Base-by-base conservation (phyloP, 345 rosid genomes). In the Eucalyptus urophylla region DNA sequence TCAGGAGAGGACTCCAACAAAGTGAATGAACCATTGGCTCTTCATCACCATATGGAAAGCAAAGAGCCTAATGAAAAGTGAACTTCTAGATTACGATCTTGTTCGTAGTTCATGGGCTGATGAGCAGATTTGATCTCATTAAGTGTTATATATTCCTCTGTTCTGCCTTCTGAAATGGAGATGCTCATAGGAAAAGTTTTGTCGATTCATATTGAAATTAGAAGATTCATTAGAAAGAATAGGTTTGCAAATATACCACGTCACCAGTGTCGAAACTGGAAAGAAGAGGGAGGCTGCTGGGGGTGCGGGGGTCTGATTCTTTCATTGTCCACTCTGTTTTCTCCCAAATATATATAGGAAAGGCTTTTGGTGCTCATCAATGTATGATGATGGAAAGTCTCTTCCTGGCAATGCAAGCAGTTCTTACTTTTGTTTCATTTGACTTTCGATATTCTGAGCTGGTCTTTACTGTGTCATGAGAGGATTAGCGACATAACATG, bases 1-100 rank as follows among this genome's bases (percentile, higher is more conserved):
- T 44, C 92, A 92, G 95, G 86, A 86, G 86, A 72, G n/a, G 88
- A 89, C 76, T 86, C 62, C 21, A 56, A 51, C 80, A 53, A 86
- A 76, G 88, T 80, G 56, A 60, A 87, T 54, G 85, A 60, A 69
- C 76, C 85, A 65, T n/a, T 85, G 90, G 83, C 83, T 76, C 83
- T 37, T 40, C 83, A 76, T 37, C 16, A 1, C 83, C 83, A 11
- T 43, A 76, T 76, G 45, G 83, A 76, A 76, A 76, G 83, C 83
- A 40, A n/a, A 89, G 87, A 87, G 51, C 83, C 62, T 25, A 50
- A 6, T 31, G 22, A 15, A n/a, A 86, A 86, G 80, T 69, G 47
- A 76, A 76, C 47, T 40, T 0, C 83, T 76, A 76, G 83, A 76
- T 21, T 76, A 76, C 1, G 15, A 76, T 76, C 83, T 43, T 40